Evolutionary conservation across 768 basidiomycete genomes (phyloP), one percentile per base, ranked within the genome.

Genomic region (Phlebiopsis flavidoalba): DNA sequence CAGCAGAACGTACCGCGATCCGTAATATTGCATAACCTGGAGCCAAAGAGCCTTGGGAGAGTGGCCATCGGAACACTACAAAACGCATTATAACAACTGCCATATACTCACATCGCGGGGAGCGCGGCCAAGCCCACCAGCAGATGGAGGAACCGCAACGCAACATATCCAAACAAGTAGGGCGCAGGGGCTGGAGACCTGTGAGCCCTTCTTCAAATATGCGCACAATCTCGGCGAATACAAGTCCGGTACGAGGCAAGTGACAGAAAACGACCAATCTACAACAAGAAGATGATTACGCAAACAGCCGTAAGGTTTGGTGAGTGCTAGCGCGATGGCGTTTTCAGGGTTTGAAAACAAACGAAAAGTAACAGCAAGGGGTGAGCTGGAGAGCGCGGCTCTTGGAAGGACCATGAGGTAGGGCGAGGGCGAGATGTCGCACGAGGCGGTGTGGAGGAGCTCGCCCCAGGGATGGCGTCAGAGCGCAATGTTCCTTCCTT

Each of bases 21-120:
- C 0, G 90, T n/a, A 91, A 70, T 86, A 91, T 73, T 93, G 92
- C 83, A 93, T 89, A 47, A 98, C 89, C 1, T n/a, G 93, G 91
- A 1, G 88, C 82, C 93, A 95, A 2, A 93, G 77, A 33, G 82
- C 76, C 84, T 88, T 60, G 26, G n/a, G n/a, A 56, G 21, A 17
- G 19, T 8, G 22, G 8, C 4, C 22, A 46, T 50, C n/a, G n/a
- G 52, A 48, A 37, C 8, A 45, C 40, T 5, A 19, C 6, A 33
- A 8, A 60, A 19, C 26, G n/a, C 46, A 15, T n/a, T 21, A n/a
- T 26, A 45, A 33, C 15, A 35, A 1, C 5, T 24, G n/a, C n/a
- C 2, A 24, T 33, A 56, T 0, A 67, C 69, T 58, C 60, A 72
- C 74, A 65, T 73, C 73, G 22, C 83, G 83, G 51, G 93, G 73